Base-by-base conservation (phyloP, 2,329 filamentous ascomycete species). In the Rachicladosporium sp. region DNA sequence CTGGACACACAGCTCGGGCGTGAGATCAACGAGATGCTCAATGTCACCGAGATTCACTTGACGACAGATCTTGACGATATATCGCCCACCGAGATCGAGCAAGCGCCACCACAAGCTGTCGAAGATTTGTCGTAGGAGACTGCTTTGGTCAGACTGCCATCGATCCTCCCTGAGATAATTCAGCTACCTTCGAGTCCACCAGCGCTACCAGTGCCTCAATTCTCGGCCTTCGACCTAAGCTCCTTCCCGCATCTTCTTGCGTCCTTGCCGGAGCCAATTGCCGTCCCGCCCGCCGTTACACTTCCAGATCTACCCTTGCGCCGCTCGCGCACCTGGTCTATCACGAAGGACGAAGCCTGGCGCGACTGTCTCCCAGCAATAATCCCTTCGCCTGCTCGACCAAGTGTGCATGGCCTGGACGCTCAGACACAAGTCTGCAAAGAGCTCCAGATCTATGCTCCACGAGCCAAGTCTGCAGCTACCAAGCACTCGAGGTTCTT, bases 401-500 rank as follows among this genome's bases (percentile, higher is more conserved):
- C 23, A 27, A 27, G 7, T 27, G 2, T 8, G 6, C 2, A 7
- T 6, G 4, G 23, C 6, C 23, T 6, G 5, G 47, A 43, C 13
- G 31, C 40, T 27, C 12, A 36, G 13, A 23, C 35, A 10, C 35
- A 31, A 10, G 23, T 27, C 7, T 44, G 38, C 21, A 41, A 46
- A 29, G 47, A 48, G 12, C 8, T 52, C 29, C 50, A 49, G 36
- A 34, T 49, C 10, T 53, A 50, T 47, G 40, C 42, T 5, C 38
- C 42, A 3, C 43, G 43, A 21, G 23, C 7, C 23, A 27, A 27
- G 23, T 27, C 23, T 6, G 2, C 4, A 8, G 23, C 23, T 27
- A 27, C 23, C 4, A 52, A 51, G 42, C 45, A 50, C 34, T 57
- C 53, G 11, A 45, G 53, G 15, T 57, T 55, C 46, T 55, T 57